Conservation (phyloP, 176 grass and related monocot species). For the Oryza longistaminata region DNA sequence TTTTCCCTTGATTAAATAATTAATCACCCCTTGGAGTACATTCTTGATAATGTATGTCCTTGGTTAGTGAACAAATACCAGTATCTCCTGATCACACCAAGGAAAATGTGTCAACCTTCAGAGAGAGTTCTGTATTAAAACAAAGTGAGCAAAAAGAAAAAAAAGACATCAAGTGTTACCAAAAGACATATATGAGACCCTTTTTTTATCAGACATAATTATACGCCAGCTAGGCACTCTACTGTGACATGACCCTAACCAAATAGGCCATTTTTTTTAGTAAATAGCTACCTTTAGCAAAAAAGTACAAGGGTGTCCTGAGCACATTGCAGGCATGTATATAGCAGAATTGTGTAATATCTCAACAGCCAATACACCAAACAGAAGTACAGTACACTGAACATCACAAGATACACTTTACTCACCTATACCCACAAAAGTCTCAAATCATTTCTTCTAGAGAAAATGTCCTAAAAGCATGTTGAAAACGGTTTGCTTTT, state of each 20-base stretch:
- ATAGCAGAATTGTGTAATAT: neutral
- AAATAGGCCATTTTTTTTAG: neutral
- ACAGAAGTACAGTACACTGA: neutral
- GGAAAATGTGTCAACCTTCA: neutral
- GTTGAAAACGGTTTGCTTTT: neutral
- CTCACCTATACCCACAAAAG: constrained; percentile 20
- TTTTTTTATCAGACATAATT: neutral
- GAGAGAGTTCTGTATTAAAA: neutral
- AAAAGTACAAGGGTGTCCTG: neutral
- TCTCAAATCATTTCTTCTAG: neutral
- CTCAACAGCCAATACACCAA: neutral
- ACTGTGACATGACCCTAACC: neutral
- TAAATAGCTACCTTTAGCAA: neutral
- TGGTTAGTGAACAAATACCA: neutral
- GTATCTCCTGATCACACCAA: neutral
- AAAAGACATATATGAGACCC: neutral
- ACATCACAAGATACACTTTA: neutral
- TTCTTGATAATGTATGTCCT: neutral
- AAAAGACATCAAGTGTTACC: neutral
- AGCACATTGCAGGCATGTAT: constrained; percentile 1
- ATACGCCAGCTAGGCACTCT: neutral
- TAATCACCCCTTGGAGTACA: neutral
- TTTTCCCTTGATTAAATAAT: constrained; percentile 3
- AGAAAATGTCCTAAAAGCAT: neutral
- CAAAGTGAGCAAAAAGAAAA: neutral